A percentile compares a stretch with the other conserved stretches of the same genome.
Evolutionary conservation across 345 rosid genomes (phyloP).

Genomic region (Hibiscus tridactylites): DNA sequence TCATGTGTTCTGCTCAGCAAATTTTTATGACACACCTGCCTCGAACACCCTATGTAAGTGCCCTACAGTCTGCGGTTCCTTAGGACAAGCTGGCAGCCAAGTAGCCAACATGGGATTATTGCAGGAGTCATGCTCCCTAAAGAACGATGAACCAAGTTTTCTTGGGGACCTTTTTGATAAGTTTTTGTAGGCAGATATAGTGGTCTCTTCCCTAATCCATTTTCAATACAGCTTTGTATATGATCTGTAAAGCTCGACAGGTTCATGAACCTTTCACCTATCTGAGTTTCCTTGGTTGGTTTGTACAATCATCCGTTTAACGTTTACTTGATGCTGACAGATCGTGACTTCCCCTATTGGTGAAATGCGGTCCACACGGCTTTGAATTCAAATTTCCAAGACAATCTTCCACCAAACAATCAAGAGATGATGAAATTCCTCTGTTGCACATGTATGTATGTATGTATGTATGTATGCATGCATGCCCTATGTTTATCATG

Average conservation of each 20-base stretch:
- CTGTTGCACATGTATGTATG: not conserved
- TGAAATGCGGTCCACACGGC: constrained; percentile 4
- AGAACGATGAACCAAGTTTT: not conserved
- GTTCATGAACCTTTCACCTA: too few species aligned
- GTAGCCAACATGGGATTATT: not conserved
- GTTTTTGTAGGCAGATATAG: not conserved
- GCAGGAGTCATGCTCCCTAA: not conserved
- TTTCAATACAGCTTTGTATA: not conserved
- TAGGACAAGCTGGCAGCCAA: constrained; percentile 1
- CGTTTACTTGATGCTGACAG: not conserved
- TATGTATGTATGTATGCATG: not conserved
- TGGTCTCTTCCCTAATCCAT: not conserved
- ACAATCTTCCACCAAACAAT: not conserved
- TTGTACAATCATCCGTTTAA: not conserved
- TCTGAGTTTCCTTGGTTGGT: not conserved
- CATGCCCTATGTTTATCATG: too few species aligned
- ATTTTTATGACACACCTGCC: not conserved
- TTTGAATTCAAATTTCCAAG: not conserved
- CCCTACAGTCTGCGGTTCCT: not conserved
- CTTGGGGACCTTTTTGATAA: not conserved
- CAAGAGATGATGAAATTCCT: not conserved
- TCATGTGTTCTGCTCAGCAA: not conserved
- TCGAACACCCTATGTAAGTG: not conserved
- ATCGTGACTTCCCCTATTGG: not conserved
- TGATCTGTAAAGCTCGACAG: constrained; percentile 1